Conservation (phyloP, 1,284 basidiomycete species). For the Sanghuangporus baumii region DNA sequence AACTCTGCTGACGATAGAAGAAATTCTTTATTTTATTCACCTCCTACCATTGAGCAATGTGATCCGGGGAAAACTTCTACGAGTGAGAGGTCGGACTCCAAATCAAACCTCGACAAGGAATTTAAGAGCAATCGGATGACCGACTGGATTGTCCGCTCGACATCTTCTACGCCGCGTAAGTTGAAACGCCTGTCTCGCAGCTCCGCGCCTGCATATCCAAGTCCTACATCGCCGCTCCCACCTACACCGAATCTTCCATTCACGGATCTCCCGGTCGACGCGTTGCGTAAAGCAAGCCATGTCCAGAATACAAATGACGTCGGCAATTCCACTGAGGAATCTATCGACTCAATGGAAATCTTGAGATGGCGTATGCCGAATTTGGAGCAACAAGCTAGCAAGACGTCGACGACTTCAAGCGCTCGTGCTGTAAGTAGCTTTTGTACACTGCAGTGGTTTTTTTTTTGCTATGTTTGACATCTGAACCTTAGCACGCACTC, state of each 20-base stretch:
- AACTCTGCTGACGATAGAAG: not conserved
- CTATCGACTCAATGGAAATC: slow-evolving; percentile 15
- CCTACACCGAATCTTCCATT: slow-evolving; percentile 5
- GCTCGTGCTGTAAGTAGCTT: not conserved
- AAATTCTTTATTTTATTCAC: not conserved
- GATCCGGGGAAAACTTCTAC: not conserved
- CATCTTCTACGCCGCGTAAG: not conserved
- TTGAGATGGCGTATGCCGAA: slow-evolving; percentile 15
- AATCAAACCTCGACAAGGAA: not conserved
- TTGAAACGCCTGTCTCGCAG: not conserved
- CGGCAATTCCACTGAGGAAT: not conserved
- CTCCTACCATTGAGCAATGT: not conserved
- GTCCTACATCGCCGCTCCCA: slow-evolving; percentile 12
- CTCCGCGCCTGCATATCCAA: slow-evolving; percentile 6
- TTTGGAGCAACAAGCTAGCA: slow-evolving; percentile 2
- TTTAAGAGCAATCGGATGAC: not conserved
- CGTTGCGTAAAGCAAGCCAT: not conserved
- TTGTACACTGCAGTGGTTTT: not conserved
- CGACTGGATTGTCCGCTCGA: not conserved
- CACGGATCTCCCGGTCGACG: not conserved
- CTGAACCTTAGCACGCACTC: slow-evolving; percentile 2
- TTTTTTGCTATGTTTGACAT: not conserved
- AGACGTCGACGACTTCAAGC: slow-evolving; percentile 6
- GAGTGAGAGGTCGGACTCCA: not conserved
- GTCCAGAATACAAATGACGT: not conserved